Evolutionary conservation across 306 rosid species (phyloP).

Genomic region (Luffa aegyptiaca): DNA sequence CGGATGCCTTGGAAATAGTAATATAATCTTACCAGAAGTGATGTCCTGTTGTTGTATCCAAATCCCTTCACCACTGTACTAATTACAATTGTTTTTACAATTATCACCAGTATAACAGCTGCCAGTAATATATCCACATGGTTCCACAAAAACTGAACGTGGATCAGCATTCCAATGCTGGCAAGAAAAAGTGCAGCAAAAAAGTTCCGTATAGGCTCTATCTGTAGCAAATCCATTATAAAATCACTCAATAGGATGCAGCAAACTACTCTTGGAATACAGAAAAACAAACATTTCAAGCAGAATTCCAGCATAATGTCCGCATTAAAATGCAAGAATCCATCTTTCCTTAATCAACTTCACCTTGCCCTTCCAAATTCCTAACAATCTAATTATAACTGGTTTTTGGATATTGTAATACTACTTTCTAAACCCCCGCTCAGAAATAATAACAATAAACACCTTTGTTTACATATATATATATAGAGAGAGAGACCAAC

Average conservation of each 20-base stretch:
- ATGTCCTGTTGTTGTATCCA: constrained; percentile 83
- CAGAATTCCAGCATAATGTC: background rate
- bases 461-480: background rate
- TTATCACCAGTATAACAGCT: constrained; percentile 84
- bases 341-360: background rate
- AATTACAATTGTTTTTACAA: constrained; percentile 66
- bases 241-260: background rate
- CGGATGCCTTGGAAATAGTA: background rate
- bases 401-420: background rate
- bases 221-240: constrained; percentile 32
- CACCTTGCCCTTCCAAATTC: background rate
- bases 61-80: constrained; percentile 89
- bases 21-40: constrained; percentile 71
- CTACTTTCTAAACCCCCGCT: background rate
- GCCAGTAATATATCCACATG: constrained; percentile 95
- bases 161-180: constrained; percentile 97
- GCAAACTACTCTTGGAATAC: background rate
- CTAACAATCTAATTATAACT: background rate
- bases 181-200: constrained; percentile 98
- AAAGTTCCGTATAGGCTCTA: constrained; percentile 93
- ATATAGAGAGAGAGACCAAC: background rate
- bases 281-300: background rate
- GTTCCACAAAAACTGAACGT: constrained; percentile 97
- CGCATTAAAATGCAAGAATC: background rate
- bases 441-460: background rate